A percentile compares a stretch with the other conserved stretches of the same genome.
These are phyloP conservation scores for Juncus effusus DNA, from an alignment of 176 grass and related monocot species.

Conservation along the genomic window DNA sequence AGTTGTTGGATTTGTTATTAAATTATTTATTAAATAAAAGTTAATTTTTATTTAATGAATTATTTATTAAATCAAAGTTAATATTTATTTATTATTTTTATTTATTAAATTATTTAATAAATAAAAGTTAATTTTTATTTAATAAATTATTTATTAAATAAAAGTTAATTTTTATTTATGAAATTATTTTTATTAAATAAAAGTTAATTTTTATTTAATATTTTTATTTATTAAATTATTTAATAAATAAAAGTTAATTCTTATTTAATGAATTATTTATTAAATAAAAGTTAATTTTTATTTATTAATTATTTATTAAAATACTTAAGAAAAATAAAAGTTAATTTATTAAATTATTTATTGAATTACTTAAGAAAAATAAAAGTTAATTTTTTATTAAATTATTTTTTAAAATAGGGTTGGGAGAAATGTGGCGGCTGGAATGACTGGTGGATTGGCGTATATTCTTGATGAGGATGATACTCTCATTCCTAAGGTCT, in stretches of 20 bases:
- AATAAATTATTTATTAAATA: too few relatives aligned
- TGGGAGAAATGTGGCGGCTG: conserved; percentile 97
- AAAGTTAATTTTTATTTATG: neutral
- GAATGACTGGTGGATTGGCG: conserved; percentile 98
- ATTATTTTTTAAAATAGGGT: conserved; percentile 51
- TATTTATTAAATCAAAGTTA: too few relatives aligned
- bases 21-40: neutral
- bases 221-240: conserved; percentile 10
- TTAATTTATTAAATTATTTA: neutral
- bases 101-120: too few relatives aligned
- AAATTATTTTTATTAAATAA: neutral
- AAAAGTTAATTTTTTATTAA: conserved; percentile 6
- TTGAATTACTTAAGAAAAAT: neutral
- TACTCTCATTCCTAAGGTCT: conserved; percentile 78
- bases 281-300: too few relatives aligned
- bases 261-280: too few relatives aligned
- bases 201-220: conserved; percentile 9
- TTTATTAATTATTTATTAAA: too few relatives aligned
- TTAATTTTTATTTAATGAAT: neutral
- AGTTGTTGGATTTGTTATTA: neutral
- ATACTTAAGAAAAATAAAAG: neutral
- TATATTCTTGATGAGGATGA: conserved; percentile 99
- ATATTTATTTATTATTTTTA: too few relatives aligned
- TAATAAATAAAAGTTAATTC: neutral
- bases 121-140: too few relatives aligned